These are phyloP conservation scores for Sapria himalayana DNA, from an alignment of 345 rosid species.

Conservation along the genomic window DNA sequence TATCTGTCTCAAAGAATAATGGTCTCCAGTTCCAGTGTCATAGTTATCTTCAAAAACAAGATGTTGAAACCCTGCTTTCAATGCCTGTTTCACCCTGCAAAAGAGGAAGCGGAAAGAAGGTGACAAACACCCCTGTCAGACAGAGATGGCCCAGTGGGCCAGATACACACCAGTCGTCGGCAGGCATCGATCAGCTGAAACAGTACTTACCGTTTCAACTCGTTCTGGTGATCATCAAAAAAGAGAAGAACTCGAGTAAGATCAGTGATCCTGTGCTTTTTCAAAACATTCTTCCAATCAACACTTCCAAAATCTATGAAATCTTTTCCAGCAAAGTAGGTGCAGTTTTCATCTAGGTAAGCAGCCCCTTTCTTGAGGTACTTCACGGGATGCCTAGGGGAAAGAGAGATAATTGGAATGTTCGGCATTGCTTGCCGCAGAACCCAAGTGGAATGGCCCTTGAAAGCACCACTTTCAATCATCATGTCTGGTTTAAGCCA, in stretches of 20 bases:
- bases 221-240: constrained; percentile 96
- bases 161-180: no score
- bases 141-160: no score
- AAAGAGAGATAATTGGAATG: constrained; percentile 50
- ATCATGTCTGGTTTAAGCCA: constrained; percentile 85
- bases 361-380: constrained; percentile 85
- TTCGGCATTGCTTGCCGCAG: constrained; percentile 94
- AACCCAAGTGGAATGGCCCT: constrained; percentile 99
- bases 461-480: constrained; percentile 98
- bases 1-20: constrained; percentile 90
- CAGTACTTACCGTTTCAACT: constrained; percentile 56
- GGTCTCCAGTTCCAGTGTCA: constrained; percentile 97
- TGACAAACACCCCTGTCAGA: no score
- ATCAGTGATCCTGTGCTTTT: constrained; percentile 42
- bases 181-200: no score
- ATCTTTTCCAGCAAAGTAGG: constrained; percentile 92
- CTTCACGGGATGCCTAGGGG: constrained; percentile 91
- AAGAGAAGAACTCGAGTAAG: constrained; percentile 46
- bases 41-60: constrained; percentile 95
- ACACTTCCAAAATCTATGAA: constrained; percentile 90
- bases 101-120: no score
- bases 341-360: constrained; percentile 88
- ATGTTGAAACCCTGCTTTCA: constrained; percentile 66
- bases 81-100: constrained; percentile 70
- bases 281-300: constrained; percentile 59